These are phyloP conservation scores for Gaeumannomyces sp. DNA, from an alignment of 2,329 filamentous ascomycete genomes.

Conservation along the genomic window DNA sequence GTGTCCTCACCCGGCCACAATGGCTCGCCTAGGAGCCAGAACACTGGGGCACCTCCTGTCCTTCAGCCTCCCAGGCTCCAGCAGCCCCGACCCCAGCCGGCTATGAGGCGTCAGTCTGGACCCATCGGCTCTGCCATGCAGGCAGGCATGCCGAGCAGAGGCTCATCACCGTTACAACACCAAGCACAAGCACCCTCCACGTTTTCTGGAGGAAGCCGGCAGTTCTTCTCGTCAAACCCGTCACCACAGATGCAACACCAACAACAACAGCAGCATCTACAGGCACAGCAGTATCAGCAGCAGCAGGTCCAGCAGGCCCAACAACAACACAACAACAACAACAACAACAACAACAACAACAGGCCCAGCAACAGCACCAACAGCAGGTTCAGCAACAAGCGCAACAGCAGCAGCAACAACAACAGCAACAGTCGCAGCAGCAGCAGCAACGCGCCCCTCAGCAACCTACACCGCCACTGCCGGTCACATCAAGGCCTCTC, in stretches of 20 bases:
- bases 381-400: slow-evolving; percentile 3
- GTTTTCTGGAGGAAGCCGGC: background rate
- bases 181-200: background rate
- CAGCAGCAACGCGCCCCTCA: slow-evolving; percentile 10
- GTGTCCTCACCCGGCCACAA: too few species aligned
- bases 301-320: slow-evolving; percentile 15
- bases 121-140: background rate
- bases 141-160: background rate
- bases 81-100: background rate
- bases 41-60: background rate
- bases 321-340: slow-evolving; percentile 13
- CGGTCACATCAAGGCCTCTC: slow-evolving; percentile 24
- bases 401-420: background rate
- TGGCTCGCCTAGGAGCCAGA: background rate
- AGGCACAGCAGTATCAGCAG: slow-evolving; percentile 8
- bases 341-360: slow-evolving; percentile 13
- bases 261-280: slow-evolving; percentile 10
- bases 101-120: background rate
- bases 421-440: background rate
- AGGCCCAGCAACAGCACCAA: slow-evolving; percentile 2
- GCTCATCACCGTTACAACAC: background rate
- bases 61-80: background rate
- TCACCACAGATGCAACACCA: slow-evolving; percentile 1
- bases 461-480: slow-evolving; percentile 8
- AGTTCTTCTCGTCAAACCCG: background rate